Conservation (phyloP, 768 basidiomycete genomes). For the Tricholoma furcatifolium region DNA sequence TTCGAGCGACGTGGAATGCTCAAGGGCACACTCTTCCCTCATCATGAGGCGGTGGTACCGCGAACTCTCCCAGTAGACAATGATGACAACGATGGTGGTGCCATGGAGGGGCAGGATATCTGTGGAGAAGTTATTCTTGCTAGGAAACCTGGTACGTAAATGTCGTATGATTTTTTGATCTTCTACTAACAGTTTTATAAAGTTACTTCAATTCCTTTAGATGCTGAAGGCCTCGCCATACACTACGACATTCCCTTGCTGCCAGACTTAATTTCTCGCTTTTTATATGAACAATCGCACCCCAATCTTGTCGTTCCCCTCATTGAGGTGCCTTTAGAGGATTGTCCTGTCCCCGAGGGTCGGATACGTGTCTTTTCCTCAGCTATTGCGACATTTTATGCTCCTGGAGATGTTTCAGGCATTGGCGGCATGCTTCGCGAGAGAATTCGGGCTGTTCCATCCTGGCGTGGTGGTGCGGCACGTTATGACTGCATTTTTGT, state of each 20-base stretch:
- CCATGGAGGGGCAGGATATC: neutral
- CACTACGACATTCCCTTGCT: slow-evolving; percentile 7
- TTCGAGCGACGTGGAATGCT: no score
- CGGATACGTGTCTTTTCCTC: no score
- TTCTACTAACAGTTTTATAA: neutral
- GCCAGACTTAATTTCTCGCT: slow-evolving; percentile 10
- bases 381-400: no score
- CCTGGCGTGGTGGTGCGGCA: no score
- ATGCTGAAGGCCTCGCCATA: neutral
- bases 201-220: neutral
- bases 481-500: no score
- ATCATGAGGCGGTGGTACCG: neutral
- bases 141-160: neutral
- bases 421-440: no score
- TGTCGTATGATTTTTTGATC: neutral
- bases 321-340: no score
- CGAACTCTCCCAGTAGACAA: neutral
- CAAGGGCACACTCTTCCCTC: neutral
- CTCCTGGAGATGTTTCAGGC: no score
- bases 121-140: neutral
- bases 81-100: neutral
- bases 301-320: no score
- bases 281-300: no score
- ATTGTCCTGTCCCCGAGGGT: no score
- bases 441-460: no score